phyloP scores from a whole-genome alignment of 352 stramenopile species.

The Pythium plurisporium region DNA sequence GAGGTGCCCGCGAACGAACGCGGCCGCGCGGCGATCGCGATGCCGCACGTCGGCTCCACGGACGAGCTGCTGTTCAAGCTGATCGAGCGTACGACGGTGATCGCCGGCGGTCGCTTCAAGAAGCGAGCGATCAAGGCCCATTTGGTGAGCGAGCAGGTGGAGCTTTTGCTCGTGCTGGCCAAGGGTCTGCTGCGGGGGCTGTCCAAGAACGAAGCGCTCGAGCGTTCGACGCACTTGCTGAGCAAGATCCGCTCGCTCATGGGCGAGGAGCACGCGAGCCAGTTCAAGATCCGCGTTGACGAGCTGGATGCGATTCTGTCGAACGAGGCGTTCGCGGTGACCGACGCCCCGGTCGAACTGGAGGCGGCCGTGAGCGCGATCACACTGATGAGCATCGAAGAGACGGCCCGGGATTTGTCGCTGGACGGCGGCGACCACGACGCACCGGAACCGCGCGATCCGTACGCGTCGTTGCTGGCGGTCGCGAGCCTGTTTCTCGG shows the following conservation, averaged over 20 bases:
- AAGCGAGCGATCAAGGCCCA: slow-evolving; percentile 53
- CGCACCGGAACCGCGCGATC: slow-evolving; percentile 4
- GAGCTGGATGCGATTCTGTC: slow-evolving; percentile 22
- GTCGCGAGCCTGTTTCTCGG: slow-evolving; percentile 50
- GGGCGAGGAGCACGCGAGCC: slow-evolving; percentile 42
- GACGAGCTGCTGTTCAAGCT: slow-evolving; percentile 52
- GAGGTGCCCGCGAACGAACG: slow-evolving; percentile 26
- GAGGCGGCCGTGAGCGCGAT: slow-evolving; percentile 44
- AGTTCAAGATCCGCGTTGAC: slow-evolving; percentile 45
- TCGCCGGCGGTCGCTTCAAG: slow-evolving; percentile 46
- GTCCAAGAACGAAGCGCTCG: slow-evolving; percentile 40
- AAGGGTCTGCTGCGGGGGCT: slow-evolving; percentile 48
- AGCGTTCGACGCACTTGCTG: slow-evolving; percentile 32
- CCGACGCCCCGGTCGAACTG: slow-evolving; percentile 22
- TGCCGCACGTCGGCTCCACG: slow-evolving; percentile 34
- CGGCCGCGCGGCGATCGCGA: slow-evolving; percentile 26
- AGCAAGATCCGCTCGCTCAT: slow-evolving; percentile 38
- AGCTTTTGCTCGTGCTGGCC: slow-evolving; percentile 53
- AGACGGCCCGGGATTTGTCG: slow-evolving; percentile 36
- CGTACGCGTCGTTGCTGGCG: slow-evolving; percentile 41
- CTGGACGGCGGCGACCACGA: slow-evolving; percentile 23
- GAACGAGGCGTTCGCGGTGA: slow-evolving; percentile 20
- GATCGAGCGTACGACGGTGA: slow-evolving; percentile 51
- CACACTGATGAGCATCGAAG: slow-evolving; percentile 53
- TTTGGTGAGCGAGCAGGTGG: slow-evolving; percentile 45